phyloP scores from a whole-genome alignment of 306 rosid species.

The Vachellia collinsii region DNA sequence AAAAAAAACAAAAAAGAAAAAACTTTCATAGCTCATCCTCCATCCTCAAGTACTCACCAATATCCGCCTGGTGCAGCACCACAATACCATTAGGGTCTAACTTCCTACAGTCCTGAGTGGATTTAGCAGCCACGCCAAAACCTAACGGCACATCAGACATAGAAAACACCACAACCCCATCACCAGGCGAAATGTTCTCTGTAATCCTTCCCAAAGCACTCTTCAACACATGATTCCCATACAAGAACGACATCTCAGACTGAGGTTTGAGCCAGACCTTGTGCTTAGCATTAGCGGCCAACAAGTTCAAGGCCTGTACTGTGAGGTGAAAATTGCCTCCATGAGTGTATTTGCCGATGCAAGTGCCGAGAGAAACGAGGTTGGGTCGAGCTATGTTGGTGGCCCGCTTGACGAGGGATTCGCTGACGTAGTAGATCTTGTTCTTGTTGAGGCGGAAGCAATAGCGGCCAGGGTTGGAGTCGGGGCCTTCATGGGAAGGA shows the following conservation, averaged over 20 bases:
- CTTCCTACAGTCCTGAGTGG: slow-evolving; percentile 93
- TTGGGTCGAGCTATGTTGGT: slow-evolving; percentile 71
- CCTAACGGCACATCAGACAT: slow-evolving; percentile 91
- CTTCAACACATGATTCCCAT: slow-evolving; percentile 81
- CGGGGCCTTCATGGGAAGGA: slow-evolving; percentile 91
- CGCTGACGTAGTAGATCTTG: slow-evolving; percentile 46
- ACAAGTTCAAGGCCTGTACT: slow-evolving; percentile 59
- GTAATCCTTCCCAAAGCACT: slow-evolving; percentile 86
- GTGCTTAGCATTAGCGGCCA: slow-evolving; percentile 82
- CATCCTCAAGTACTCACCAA: too few species aligned
- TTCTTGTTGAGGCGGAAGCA: slow-evolving; percentile 90
- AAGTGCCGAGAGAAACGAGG: slow-evolving; percentile 72
- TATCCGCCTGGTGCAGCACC: too few species aligned
- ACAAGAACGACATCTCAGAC: slow-evolving; percentile 81
- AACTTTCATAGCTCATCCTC: too few species aligned
- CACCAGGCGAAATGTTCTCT: slow-evolving; percentile 71
- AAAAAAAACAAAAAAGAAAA: too few species aligned
- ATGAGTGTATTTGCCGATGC: slow-evolving; percentile 88
- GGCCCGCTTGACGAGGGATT: slow-evolving; percentile 70
- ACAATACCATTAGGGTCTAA: slow-evolving; percentile 84
- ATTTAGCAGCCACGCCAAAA: slow-evolving; percentile 84
- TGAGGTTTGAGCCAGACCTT: slow-evolving; percentile 93
- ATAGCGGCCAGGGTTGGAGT: slow-evolving; percentile 67
- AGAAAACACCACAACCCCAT: slow-evolving; percentile 85
- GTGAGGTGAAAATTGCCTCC: slow-evolving; percentile 82